A percentile compares a stretch with the other conserved stretches of the same genome.
phyloP scores from a whole-genome alignment of 192 early-diverging fungal genomes.

The Podila horticola region DNA sequence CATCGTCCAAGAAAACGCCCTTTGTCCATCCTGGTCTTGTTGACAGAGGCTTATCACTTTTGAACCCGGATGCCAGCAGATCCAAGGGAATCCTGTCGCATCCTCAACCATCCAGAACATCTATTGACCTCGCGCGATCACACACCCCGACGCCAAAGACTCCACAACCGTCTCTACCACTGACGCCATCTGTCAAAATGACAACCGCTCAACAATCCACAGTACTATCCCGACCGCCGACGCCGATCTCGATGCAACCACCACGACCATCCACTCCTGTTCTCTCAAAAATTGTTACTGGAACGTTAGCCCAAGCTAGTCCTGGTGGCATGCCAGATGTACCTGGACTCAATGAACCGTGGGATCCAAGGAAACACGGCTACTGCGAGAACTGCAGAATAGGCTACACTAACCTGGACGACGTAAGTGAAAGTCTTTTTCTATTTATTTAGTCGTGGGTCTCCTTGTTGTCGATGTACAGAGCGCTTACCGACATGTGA shows the following conservation, averaged over 20 bases:
- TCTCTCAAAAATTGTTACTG: background rate
- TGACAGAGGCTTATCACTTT: background rate
- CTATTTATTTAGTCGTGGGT: background rate
- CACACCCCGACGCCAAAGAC: too few relatives aligned
- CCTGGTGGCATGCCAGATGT: background rate
- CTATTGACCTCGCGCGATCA: background rate
- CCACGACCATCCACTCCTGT: background rate
- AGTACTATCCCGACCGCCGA: background rate
- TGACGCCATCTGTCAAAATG: too few relatives aligned
- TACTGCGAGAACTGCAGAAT: constrained; percentile 43
- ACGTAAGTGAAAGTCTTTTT: constrained; percentile 4
- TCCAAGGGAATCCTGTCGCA: background rate
- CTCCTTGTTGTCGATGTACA: background rate
- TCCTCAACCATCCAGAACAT: background rate
- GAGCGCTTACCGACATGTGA: too few relatives aligned
- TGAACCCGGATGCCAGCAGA: background rate
- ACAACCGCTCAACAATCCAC: too few relatives aligned
- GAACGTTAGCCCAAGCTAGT: background rate
- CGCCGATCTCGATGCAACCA: background rate
- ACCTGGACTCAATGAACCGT: background rate
- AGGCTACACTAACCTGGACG: constrained; percentile 8
- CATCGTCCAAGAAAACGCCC: constrained; percentile 7
- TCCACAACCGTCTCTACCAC: background rate
- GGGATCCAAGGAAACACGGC: constrained; percentile 9
- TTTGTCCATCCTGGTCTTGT: constrained; percentile 15